phyloP scores from a whole-genome alignment of 495 filamentous ascomycete species.

The Penicillium longicatenatum region DNA sequence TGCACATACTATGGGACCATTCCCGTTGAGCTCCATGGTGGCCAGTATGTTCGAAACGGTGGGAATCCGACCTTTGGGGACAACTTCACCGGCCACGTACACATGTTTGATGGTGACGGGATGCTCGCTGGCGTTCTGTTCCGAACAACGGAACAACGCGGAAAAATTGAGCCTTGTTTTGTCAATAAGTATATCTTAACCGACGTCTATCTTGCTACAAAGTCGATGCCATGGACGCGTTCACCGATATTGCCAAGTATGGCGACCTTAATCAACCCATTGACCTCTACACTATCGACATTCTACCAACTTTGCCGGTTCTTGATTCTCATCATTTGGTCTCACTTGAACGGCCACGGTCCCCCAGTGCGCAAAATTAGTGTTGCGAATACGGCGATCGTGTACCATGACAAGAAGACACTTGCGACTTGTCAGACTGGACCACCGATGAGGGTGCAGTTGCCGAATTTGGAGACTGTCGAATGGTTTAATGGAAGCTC shows the following conservation, averaged over 20 bases:
- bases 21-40: conserved; percentile 59
- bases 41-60: conserved; percentile 72
- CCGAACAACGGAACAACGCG: conserved; percentile 25
- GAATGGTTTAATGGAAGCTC: conserved; percentile 64
- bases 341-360: conserved; percentile 55
- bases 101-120: conserved; percentile 74
- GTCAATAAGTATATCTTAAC: conserved; percentile 66
- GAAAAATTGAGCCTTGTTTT: conserved; percentile 54
- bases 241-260: conserved; percentile 63
- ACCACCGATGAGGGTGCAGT: conserved; percentile 61
- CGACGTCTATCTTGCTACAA: conserved; percentile 57
- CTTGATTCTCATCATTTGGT: conserved; percentile 43
- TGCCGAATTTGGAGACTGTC: conserved; percentile 62
- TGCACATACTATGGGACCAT: conserved; percentile 56
- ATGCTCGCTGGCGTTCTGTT: conserved; percentile 69
- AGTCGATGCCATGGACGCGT: conserved; percentile 1
- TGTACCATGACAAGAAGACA: conserved; percentile 66
- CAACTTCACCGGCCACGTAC: conserved; percentile 54
- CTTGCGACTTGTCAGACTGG: conserved; percentile 68
- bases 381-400: conserved; percentile 62
- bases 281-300: conserved; percentile 42
- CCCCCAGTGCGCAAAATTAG: conserved; percentile 62
- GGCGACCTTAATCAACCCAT: conserved; percentile 57
- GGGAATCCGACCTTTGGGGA: conserved; percentile 62
- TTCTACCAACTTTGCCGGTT: conserved; percentile 51